Base-by-base conservation (phyloP, 164 flowering plant species). In the Pachysandra terminalis region DNA sequence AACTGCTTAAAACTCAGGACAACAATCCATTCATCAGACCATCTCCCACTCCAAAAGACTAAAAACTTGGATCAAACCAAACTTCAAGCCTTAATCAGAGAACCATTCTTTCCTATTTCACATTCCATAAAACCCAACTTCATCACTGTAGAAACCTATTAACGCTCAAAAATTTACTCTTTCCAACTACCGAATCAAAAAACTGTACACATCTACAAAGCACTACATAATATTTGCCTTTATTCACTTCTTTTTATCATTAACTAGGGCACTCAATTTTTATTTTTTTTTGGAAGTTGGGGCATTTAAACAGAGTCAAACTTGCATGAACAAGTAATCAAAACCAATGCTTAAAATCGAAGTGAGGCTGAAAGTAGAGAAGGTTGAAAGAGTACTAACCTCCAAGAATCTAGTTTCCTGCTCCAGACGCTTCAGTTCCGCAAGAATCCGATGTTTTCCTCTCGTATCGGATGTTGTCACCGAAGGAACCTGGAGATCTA, bases 381-480 rank as follows among this genome's bases (percentile, higher is more conserved):
- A 66, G 64, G 15, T 19, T 5, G 8, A n/a, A 17, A 49, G 9
- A 61, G 23, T 58, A 72, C 76, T 19, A 24, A 88, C 96, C 97
- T 92, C 90, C 63, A 92, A 80, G 68, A 79, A 90, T 56, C 86
- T 76, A 65, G 84, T 68, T 77, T 92, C 96, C 77, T 88, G 94
- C 77, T 92, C 94, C 58, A 92, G 81, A 24, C 92, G 82, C 78
- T 90, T 92, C 69, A 92, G 73, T 75, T 92, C 97, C 16, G 96
- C 97, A 8, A 81, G 81, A 74, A 92, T 83, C 78, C 94, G 82
- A 77, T 88, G 96, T 77, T 85, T 92, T 64, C 97, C 97, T 63
- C 92, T 71, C 12, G 83, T 78, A 76, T 90, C 96, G 59, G 79
- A 35, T 24, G 75, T 72, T 0, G 59, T 41, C 26, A 73, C 73